Percentiles rank a stretch among this genome's conserved stretches.
Conservation (phyloP, 78 protist species). For the Creolimax fragrantissima region DNA sequence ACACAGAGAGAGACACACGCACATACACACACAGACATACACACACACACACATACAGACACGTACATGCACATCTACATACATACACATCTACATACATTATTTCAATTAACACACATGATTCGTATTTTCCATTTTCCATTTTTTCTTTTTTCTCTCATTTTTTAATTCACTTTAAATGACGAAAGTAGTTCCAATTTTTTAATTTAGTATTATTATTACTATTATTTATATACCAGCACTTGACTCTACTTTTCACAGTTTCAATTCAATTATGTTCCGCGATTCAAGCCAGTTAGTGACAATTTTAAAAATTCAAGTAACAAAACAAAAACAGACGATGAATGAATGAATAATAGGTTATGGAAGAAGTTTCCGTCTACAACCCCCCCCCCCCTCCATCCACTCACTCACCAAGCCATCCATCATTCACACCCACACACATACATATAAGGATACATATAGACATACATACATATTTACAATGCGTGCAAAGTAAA, state of each 20-base stretch:
- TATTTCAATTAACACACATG: too few relatives aligned
- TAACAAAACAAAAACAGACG: neutral
- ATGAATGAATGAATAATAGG: too few relatives aligned
- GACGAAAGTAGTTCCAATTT: too few relatives aligned
- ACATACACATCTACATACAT: neutral
- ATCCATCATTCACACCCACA: neutral
- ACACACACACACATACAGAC: neutral
- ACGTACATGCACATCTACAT: neutral
- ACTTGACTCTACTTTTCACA: neutral
- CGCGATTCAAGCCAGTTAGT: neutral
- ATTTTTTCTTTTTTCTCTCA: too few relatives aligned
- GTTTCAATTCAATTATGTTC: neutral
- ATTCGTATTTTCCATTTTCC: too few relatives aligned
- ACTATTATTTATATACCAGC: neutral
- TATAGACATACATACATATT: neutral
- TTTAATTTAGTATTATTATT: neutral
- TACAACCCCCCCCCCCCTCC: too few relatives aligned
- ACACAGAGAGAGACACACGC: neutral
- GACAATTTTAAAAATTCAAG: neutral
- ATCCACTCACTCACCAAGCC: too few relatives aligned
- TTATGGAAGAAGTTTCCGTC: too few relatives aligned
- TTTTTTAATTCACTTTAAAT: too few relatives aligned
- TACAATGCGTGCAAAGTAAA: neutral
- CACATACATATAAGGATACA: neutral
- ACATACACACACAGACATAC: neutral